Evolutionary conservation across 192 early-diverging fungal species (phyloP).

Genomic region (Coemansia sp.): DNA sequence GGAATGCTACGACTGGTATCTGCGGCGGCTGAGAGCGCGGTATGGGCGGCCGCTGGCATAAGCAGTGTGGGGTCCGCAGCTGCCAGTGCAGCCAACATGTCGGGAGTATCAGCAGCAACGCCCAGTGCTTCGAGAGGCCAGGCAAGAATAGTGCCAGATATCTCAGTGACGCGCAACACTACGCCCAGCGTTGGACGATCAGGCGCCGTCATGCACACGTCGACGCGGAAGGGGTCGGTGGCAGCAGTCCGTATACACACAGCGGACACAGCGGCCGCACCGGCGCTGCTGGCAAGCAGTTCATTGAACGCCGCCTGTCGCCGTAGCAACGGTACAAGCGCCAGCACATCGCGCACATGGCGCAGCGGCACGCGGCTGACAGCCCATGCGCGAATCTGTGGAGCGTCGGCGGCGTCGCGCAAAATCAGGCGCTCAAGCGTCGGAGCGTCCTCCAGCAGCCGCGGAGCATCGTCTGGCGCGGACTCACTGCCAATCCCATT

Average conservation of each 20-base stretch:
- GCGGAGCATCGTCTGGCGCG: conserved; percentile 23
- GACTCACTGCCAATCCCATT: background rate
- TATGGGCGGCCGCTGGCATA: conserved; percentile 9
- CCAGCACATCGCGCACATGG: conserved; percentile 16
- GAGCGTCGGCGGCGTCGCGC: background rate
- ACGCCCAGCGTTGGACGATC: conserved; percentile 10
- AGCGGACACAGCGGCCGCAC: background rate
- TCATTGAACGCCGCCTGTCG: conserved; percentile 50
- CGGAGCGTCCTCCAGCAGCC: conserved; percentile 47
- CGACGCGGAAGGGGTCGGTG: conserved; percentile 51
- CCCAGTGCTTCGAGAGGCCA: conserved; percentile 38
- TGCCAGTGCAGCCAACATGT: conserved; percentile 19
- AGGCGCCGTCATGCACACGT: conserved; percentile 9
- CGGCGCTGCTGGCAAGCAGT: conserved; percentile 38
- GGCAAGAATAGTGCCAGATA: conserved; percentile 14
- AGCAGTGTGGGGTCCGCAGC: conserved; percentile 9
- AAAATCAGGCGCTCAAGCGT: conserved; percentile 33
- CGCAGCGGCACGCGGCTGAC: conserved; percentile 31
- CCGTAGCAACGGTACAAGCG: conserved; percentile 28
- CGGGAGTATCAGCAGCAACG: conserved; percentile 3
- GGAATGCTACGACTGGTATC: conserved; percentile 40
- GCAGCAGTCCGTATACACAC: conserved; percentile 28
- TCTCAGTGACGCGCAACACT: conserved; percentile 25
- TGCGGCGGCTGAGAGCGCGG: conserved; percentile 22
- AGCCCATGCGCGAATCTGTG: conserved; percentile 50